A percentile compares a stretch with the other conserved stretches of the same genome.
Conservation (phyloP, 345 rosid species). For the Brassica carinata region DNA sequence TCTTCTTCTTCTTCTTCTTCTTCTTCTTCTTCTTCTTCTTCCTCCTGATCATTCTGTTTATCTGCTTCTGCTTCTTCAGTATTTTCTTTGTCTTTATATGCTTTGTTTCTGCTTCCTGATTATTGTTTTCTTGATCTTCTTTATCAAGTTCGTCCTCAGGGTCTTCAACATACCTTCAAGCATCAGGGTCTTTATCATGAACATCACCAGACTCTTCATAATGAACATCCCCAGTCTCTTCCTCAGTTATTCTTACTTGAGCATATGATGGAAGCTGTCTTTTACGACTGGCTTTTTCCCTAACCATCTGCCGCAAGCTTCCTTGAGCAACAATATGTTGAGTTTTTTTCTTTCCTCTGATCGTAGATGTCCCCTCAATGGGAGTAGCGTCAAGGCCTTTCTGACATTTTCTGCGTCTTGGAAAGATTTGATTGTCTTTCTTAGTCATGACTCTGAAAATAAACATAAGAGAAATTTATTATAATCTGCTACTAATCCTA, state of each 20-base stretch:
- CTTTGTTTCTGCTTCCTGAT: neutral
- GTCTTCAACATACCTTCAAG: neutral
- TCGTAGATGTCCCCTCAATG: neutral
- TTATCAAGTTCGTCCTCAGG: neutral
- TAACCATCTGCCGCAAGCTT: neutral
- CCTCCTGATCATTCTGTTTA: too few relatives aligned
- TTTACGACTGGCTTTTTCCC: neutral
- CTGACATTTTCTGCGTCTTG: neutral
- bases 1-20: too few relatives aligned
- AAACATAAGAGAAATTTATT: neutral
- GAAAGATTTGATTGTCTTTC: neutral
- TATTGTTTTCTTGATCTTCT: neutral
- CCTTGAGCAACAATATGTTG: neutral
- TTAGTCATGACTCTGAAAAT: neutral
- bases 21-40: too few relatives aligned
- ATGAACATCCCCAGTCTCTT: neutral
- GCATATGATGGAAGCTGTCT: neutral
- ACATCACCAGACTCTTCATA: neutral
- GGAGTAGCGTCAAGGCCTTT: neutral
- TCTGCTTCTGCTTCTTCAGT: neutral
- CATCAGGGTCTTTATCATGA: neutral
- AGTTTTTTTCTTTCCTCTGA: neutral
- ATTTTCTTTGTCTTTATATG: too few relatives aligned
- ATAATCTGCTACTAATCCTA: too few relatives aligned
- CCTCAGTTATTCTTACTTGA: neutral